Evolutionary conservation across 352 stramenopile species (phyloP), one percentile per base, ranked within the genome.

Genomic region (Aphanomyces stellatus): DNA sequence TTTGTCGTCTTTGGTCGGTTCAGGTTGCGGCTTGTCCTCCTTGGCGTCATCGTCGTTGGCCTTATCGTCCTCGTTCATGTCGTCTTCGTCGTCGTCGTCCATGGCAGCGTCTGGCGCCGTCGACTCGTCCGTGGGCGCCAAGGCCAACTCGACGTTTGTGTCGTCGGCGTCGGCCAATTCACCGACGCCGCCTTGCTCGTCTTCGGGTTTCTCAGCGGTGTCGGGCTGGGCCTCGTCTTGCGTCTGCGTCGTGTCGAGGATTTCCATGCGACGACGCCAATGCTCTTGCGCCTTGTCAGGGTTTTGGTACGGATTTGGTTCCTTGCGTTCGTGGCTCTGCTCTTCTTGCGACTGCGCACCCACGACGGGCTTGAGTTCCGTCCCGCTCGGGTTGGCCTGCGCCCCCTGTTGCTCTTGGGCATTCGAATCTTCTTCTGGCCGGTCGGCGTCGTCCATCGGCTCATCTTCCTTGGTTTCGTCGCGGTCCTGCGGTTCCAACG

Each of bases 221-320:
- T 60, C 37, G 2, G 37, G 19, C 42, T 74, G 7, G 1, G 19
- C n/a, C 35, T 74, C 41, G n/a, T 74, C 30, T 35, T 74, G 41
- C 17, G 53, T 63, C n/a, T 41, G 13, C 10, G 75, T 59, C 28
- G 79, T 70, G 42, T 85, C 66, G 33, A 96, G 69, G 55, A 97
- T 88, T 53, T 97, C 95, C 7, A 99, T 84, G 53, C 96, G 96
- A 53, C 94, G 87, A 69, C 98, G 96, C 97, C 97, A 99, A 69
- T 98, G 96, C 69, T 99, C 93, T 69, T 96, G 84, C 2, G 96
- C 94, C 68, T 98, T 96, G 51, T 97, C 95, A 34, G 95, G 89
- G 71, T 97, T 94, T 15, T 92, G 88, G 57, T 98, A 98, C 62
- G 96, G 96, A 72, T 99, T 99, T 10, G 95, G 92, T 68, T 96